A percentile compares a stretch with the other conserved stretches of the same genome.
Evolutionary conservation across 345 rosid genomes (phyloP).

Genomic region (Jatropha curcas): DNA sequence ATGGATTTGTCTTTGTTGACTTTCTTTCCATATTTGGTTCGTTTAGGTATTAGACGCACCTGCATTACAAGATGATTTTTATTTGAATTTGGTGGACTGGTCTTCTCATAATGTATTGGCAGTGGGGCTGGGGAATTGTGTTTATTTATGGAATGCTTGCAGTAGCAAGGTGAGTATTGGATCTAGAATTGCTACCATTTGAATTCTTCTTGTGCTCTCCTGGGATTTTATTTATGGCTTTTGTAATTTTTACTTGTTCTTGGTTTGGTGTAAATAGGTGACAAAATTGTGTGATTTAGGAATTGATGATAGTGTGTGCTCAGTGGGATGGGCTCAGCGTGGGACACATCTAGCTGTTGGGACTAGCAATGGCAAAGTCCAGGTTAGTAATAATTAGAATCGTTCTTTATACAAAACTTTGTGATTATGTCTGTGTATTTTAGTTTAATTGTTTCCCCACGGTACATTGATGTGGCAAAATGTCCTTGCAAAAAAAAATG

Average conservation of each 20-base stretch:
- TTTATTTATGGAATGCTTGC: slow-evolving; percentile 98
- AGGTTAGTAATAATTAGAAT: slow-evolving; percentile 44
- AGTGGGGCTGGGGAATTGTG: slow-evolving; percentile 93
- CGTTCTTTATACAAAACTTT: background rate
- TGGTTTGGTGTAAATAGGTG: slow-evolving; percentile 48
- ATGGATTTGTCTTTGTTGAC: background rate
- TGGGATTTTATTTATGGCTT: background rate
- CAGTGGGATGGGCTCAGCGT: slow-evolving; percentile 93
- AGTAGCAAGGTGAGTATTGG: slow-evolving; percentile 72
- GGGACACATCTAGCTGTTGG: slow-evolving; percentile 91
- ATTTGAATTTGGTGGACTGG: slow-evolving; percentile 96
- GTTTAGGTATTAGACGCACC: slow-evolving; percentile 96
- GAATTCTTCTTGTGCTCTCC: background rate
- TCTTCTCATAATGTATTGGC: slow-evolving; percentile 93
- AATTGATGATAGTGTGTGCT: slow-evolving; percentile 79
- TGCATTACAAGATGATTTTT: slow-evolving; percentile 98
- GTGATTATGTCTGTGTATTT: background rate
- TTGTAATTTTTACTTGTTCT: background rate
- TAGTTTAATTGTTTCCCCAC: slow-evolving; percentile 2
- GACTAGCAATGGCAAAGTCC: slow-evolving; percentile 79
- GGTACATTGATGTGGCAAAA: background rate
- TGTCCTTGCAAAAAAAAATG: background rate
- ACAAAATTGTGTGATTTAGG: slow-evolving; percentile 96
- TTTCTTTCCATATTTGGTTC: slow-evolving; percentile 1
- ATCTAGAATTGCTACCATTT: background rate